Evolutionary conservation across 2,329 filamentous ascomycete genomes (phyloP).

Genomic region (Dryadomyces quercivorus): DNA sequence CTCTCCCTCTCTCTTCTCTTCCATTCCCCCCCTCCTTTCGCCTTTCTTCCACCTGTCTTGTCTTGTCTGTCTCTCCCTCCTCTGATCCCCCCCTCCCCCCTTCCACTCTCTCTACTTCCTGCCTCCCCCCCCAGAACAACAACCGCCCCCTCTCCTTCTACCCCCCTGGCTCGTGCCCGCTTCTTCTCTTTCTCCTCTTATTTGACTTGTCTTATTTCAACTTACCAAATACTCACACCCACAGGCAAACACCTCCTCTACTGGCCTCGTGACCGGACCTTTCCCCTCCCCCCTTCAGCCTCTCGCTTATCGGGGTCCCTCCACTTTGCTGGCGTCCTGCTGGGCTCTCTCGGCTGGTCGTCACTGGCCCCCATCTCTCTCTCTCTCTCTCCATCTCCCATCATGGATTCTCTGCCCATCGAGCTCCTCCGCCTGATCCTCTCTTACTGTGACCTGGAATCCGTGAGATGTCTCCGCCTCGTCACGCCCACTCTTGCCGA

Average conservation of each 20-base stretch:
- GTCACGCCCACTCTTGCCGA: conserved; percentile 24
- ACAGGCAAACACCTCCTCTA: no score
- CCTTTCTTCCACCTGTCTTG: neutral
- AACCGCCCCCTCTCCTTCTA: no score
- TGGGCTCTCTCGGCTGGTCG: neutral
- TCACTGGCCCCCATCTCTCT: neutral
- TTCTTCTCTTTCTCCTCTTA: no score
- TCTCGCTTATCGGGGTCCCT: neutral
- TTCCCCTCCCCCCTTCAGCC: no score
- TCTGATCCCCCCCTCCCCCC: neutral
- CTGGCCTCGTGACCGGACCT: no score
- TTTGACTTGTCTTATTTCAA: no score
- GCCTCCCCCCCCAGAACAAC: neutral
- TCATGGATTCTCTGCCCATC: conserved; percentile 17
- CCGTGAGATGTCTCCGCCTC: conserved; percentile 29
- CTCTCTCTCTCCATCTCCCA: conserved; percentile 3
- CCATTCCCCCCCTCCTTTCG: neutral
- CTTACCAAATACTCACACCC: no score
- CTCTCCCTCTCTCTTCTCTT: neutral
- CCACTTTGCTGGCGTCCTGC: neutral
- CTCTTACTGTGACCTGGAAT: conserved; percentile 24
- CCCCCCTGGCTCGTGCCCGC: no score
- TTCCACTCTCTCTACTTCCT: conserved; percentile 2
- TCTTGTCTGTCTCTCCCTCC: no score
- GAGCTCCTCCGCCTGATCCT: conserved; percentile 27